Evolutionary conservation across 768 basidiomycete species (phyloP), one percentile per base, ranked within the genome.

Genomic region (Termitomyces sp.): DNA sequence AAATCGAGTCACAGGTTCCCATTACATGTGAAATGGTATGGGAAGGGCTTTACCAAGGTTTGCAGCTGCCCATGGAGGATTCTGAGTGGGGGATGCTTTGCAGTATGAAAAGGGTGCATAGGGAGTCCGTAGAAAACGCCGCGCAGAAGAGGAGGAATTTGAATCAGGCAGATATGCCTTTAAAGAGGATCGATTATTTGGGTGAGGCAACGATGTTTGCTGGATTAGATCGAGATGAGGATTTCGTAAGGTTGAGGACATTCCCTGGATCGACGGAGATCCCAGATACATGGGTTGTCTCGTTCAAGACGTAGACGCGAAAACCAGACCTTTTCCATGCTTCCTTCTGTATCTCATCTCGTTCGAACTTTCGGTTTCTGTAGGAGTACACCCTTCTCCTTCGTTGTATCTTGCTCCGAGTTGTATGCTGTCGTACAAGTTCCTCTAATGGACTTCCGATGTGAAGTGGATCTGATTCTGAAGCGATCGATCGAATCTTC

Each of bases 71-170:
- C 7, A 72, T 90, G 20, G 76, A 60, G 1, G 85, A 88, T 58
- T 85, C 85, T 4, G 88, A 89, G 63, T 89, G 87, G 86, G 85
- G 82, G 0, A 69, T 84, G 46, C 71, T 82, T 18, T 64, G 77
- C 5, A 64, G 55, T 27, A 78, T 83, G 46, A 76, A 75, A 67
- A 74, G 75, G 56, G 5, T 8, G 1, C 66, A 65, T 58, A 72
- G 68, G 53, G 78, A 79, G 60, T 60, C 61, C 20, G 74, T 86
- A 16, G 78, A 83, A 63, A 76, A 71, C 51, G 78, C 84, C 2
- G 77, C 76, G 53, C 82, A 79, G 69, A 77, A 75, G 58, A 72
- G 86, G 56, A 55, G 68, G 6, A 77, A 78, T 5, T 59, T 51
- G 5, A 73, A 77, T 54, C 64, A 62, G 47, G 72, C 69, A 16